Conservation (phyloP, 1,139 yeast genomes). For the Yamadazyma atmosphaerica region DNA sequence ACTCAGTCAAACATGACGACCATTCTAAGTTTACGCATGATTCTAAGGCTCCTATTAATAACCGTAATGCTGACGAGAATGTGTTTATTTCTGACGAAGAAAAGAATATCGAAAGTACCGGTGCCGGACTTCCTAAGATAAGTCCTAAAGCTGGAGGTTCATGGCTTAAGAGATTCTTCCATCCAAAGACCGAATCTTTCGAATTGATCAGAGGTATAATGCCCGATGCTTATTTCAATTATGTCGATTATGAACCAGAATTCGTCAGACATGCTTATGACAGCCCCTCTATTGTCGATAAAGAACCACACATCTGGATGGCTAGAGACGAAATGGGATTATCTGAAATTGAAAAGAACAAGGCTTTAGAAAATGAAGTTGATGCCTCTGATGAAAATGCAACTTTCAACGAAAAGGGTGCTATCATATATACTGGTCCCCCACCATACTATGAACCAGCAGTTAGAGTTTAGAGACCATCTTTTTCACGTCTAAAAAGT, state of each 20-base stretch:
- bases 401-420: conserved; percentile 54
- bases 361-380: conserved; percentile 56
- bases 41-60: conserved; percentile 12
- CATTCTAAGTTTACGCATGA: conserved; percentile 8
- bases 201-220: conserved; percentile 37
- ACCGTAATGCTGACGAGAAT: conserved; percentile 11
- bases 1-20: conserved; percentile 18
- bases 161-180: conserved; percentile 40
- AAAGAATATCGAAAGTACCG: conserved; percentile 7
- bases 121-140: conserved; percentile 5
- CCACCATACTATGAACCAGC: conserved; percentile 61
- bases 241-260: conserved; percentile 43
- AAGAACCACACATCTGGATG: conserved; percentile 69
- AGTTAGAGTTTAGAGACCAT: conserved; percentile 35
- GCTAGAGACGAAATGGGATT: conserved; percentile 71
- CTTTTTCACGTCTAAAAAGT: conserved; percentile 1
- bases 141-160: conserved; percentile 24
- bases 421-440: conserved; percentile 52
- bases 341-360: conserved; percentile 57
- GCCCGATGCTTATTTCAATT: conserved; percentile 44
- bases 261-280: conserved; percentile 57
- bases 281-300: conserved; percentile 62
- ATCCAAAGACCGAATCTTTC: conserved; percentile 41
- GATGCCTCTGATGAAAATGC: conserved; percentile 62
- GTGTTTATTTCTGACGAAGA: conserved; percentile 16